Percentiles rank a stretch among this genome's conserved stretches.
Conservation (phyloP, 1,284 basidiomycete species). For the Caloboletus firmus region DNA sequence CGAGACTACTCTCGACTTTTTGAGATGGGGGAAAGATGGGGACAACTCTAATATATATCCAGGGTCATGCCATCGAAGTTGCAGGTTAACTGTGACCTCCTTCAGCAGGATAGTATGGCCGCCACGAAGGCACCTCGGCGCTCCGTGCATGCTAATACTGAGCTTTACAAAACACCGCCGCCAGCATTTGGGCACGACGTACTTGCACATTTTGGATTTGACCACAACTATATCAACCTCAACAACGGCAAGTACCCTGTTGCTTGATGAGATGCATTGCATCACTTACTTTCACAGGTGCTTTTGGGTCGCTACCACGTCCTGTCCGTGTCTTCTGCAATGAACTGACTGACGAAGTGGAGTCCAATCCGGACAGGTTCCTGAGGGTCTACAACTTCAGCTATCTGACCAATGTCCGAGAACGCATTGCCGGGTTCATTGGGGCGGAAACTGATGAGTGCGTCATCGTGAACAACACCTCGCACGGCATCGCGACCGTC, state of each 20-base stretch:
- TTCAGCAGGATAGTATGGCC: slow-evolving; percentile 17
- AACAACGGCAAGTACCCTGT: slow-evolving; percentile 53
- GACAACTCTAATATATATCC: no score
- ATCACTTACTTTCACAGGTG: slow-evolving; percentile 44
- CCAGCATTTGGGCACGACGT: slow-evolving; percentile 56
- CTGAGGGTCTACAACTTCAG: slow-evolving; percentile 46
- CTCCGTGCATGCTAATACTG: neutral
- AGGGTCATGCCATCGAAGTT: no score
- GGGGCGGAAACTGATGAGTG: slow-evolving; percentile 61
- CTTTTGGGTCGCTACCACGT: slow-evolving; percentile 66
- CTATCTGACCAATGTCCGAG: slow-evolving; percentile 39
- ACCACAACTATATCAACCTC: slow-evolving; percentile 57
- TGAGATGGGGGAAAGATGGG: neutral
- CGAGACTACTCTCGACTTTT: neutral
- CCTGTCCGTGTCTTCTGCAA: slow-evolving; percentile 57
- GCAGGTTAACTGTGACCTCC: neutral
- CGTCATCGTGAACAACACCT: slow-evolving; percentile 67
- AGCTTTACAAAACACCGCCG: slow-evolving; percentile 26
- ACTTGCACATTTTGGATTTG: slow-evolving; percentile 53
- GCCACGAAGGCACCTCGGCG: neutral
- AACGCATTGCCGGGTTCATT: slow-evolving; percentile 58
- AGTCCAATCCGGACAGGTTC: slow-evolving; percentile 66
- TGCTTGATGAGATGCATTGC: neutral
- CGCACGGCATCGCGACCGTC: slow-evolving; percentile 67
- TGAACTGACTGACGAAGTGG: slow-evolving; percentile 48